Evolutionary conservation across 75 land plant species (phyloP).

Genomic region (Picea glauca): DNA sequence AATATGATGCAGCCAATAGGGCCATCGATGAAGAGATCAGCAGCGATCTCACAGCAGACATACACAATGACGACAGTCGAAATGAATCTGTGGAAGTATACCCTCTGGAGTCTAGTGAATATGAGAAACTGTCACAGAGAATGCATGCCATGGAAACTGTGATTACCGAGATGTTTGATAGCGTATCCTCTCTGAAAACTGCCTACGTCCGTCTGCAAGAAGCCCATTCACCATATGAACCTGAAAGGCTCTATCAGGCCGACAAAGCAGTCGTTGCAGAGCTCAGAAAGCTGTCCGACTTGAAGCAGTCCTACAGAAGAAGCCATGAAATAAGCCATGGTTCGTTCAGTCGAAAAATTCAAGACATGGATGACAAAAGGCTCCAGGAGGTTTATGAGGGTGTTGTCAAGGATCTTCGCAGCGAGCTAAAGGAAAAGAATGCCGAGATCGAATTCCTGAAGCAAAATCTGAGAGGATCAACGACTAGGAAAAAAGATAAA

Average conservation of each 20-base stretch:
- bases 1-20: neutral
- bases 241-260: constrained; percentile 49
- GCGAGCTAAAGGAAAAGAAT: constrained; percentile 45
- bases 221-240: constrained; percentile 65
- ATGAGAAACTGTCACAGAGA: constrained; percentile 10
- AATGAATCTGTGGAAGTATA: neutral
- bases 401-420: constrained; percentile 50
- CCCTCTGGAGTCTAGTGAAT: constrained; percentile 11
- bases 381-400: constrained; percentile 62
- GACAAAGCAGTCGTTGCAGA: constrained; percentile 60
- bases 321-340: neutral
- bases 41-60: neutral
- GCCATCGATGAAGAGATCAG: constrained; percentile 1
- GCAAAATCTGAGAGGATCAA: constrained; percentile 34
- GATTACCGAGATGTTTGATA: constrained; percentile 50
- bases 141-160: constrained; percentile 35
- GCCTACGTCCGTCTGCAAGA: constrained; percentile 58
- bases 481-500: constrained; percentile 13
- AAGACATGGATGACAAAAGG: constrained; percentile 19
- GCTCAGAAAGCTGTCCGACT: constrained; percentile 35
- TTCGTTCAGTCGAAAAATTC: neutral
- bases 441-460: constrained; percentile 44
- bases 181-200: constrained; percentile 44
- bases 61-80: neutral
- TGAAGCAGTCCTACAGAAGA: constrained; percentile 42